Evolutionary conservation across 1,284 basidiomycete species (phyloP), one percentile per base, ranked within the genome.

Genomic region (Inonotus hispidus): DNA sequence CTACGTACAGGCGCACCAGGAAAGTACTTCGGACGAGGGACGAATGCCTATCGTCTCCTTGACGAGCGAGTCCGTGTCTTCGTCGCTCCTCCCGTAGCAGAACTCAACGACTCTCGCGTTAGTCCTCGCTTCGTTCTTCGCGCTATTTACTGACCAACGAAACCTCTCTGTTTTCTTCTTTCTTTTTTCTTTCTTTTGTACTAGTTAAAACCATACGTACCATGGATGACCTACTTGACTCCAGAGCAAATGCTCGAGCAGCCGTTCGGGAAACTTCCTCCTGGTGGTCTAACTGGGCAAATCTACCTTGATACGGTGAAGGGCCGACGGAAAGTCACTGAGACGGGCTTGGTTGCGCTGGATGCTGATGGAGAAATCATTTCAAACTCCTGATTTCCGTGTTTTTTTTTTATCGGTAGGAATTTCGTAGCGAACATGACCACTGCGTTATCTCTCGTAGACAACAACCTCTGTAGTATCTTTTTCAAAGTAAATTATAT

Each of bases 1-100:
- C 87, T 84, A 68, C 84, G 92, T 50, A 95, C 92, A 1, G 92
- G 92, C 64, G 88, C 92, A 41, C 92, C 92, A 16, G 92, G 92
- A 71, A 82, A 85, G 71, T 89, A 92, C 73, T 85, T 93, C 53
- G 75, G 91, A 35, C 71, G 81, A 37, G 89, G 92, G 47, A 84
- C 82, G 67, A 84, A 85, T 16, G 91, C 90, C 70, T 95, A 92
- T 70, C 79, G 87, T 49, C 75, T 95, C 2, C 68, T 91, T 45
- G 93, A 95, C 67, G 85, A 88, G 69, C 82, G 88, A 74, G 92
- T 95, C 35, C 81, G 92, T 66, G 84, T 90, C 49, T 95, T 86
- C 66, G 87, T 95, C 52, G 89, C 90, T 13, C 93, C 93, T 1
- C 82, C 84, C 1, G 71, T 90, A 37, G 79, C 85, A 64, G 81